Percentiles rank a stretch among this genome's conserved stretches.
Conservation (phyloP, 768 basidiomycete species). For the Chiua virens region DNA sequence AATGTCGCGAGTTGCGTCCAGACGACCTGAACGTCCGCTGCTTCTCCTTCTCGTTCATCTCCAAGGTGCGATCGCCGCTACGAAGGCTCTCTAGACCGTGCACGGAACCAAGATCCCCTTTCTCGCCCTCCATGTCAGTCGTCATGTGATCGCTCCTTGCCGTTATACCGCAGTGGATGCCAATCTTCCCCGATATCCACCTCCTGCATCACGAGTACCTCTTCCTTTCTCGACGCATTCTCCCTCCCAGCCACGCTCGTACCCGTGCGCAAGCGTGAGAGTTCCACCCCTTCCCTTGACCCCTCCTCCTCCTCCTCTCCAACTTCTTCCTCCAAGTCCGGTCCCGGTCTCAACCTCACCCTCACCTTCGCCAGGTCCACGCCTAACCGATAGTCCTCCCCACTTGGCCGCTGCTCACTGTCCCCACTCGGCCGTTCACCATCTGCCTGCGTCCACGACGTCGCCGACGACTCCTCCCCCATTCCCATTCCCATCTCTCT, state of each 20-base stretch:
- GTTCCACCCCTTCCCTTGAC: constrained; percentile 13
- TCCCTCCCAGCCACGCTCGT: constrained; percentile 13
- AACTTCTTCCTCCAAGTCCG: not conserved
- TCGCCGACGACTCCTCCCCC: constrained; percentile 24
- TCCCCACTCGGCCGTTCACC: not conserved
- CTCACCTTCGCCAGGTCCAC: not conserved
- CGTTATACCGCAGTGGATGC: constrained; percentile 22
- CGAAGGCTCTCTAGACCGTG: constrained; percentile 12
- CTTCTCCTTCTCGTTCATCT: constrained; percentile 28
- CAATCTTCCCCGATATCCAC: constrained; percentile 26
- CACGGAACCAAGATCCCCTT: constrained; percentile 14
- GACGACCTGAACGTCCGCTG: constrained; percentile 21
- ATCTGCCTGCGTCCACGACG: constrained; percentile 29
- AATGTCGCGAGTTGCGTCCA: constrained; percentile 39
- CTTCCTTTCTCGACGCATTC: constrained; percentile 18
- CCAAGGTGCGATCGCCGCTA: constrained; percentile 6
- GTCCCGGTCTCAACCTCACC: no score
- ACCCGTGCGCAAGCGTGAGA: constrained; percentile 32
- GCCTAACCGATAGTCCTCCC: not conserved
- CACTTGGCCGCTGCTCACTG: constrained; percentile 4
- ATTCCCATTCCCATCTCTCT: constrained; percentile 10
- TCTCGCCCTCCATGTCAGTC: constrained; percentile 1
- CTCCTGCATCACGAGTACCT: constrained; percentile 22
- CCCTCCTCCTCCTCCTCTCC: not conserved
- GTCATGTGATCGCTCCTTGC: constrained; percentile 10